A percentile compares a stretch with the other conserved stretches of the same genome.
Evolutionary conservation across 2,329 filamentous ascomycete species (phyloP).

Genomic region (Aspergillus proliferans): DNA sequence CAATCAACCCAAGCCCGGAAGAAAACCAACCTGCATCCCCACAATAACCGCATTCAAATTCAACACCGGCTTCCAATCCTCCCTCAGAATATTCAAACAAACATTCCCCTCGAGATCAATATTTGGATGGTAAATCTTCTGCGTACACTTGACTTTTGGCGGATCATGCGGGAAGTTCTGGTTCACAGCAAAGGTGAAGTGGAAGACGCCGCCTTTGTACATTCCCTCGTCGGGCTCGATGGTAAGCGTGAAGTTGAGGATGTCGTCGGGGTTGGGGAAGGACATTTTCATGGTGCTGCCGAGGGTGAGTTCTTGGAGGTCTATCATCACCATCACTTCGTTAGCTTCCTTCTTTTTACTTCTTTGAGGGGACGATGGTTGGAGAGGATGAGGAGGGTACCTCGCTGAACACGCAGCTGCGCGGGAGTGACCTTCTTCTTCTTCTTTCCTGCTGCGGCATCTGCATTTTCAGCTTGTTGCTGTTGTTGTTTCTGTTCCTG

Average conservation of each 20-base stretch:
- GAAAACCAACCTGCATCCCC: constrained; percentile 65
- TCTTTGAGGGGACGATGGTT: not conserved
- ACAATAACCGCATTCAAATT: constrained; percentile 96
- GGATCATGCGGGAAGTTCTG: constrained; percentile 96
- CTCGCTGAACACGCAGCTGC: constrained; percentile 92
- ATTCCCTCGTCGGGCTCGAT: constrained; percentile 54
- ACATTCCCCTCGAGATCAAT: constrained; percentile 98
- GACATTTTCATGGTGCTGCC: constrained; percentile 52
- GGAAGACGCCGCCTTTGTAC: constrained; percentile 84
- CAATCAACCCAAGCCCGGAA: not conserved
- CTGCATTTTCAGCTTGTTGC: constrained; percentile 90
- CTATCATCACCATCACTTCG: constrained; percentile 17
- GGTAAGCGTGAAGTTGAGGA: constrained; percentile 48
- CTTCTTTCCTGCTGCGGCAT: constrained; percentile 70
- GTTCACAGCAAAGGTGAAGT: constrained; percentile 86
- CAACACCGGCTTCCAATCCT: constrained; percentile 98
- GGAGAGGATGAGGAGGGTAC: constrained; percentile 41
- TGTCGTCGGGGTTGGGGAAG: constrained; percentile 54
- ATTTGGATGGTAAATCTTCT: constrained; percentile 99
- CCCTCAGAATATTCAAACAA: constrained; percentile 90
- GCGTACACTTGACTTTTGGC: constrained; percentile 91
- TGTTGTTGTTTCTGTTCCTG: constrained; percentile 63
- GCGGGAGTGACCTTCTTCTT: constrained; percentile 99
- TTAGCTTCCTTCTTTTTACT: not conserved
- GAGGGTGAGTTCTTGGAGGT: constrained; percentile 46